Evolutionary conservation across 2,329 filamentous ascomycete species (phyloP).

Genomic region (Aspergillus niger): DNA sequence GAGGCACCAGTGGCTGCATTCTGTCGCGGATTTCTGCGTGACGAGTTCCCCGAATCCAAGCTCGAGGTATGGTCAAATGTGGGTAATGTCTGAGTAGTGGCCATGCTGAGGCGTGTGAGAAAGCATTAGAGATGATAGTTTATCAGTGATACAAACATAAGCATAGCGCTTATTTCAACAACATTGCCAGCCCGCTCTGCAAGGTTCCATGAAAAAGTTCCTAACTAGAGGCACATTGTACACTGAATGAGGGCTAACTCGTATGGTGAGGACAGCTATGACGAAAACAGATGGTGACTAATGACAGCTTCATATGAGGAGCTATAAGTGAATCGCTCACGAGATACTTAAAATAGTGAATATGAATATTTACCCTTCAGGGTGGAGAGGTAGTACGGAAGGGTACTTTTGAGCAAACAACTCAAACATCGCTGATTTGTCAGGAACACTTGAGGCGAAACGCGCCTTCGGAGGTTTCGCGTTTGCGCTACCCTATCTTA

Average conservation of each 20-base stretch:
- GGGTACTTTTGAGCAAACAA: conserved; percentile 19
- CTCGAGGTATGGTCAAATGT: conserved; percentile 17
- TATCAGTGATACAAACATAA: neutral
- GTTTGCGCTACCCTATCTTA: conserved; percentile 5
- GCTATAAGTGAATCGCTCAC: neutral
- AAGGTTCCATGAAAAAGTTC: neutral
- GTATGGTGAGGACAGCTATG: neutral
- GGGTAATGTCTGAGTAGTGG: conserved; percentile 17
- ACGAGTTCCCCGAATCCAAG: conserved; percentile 23
- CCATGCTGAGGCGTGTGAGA: neutral
- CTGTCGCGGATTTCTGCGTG: conserved; percentile 52
- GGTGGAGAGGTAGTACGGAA: neutral
- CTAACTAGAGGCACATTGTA: neutral
- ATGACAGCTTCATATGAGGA: neutral
- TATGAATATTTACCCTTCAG: neutral
- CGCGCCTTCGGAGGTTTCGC: conserved; percentile 11
- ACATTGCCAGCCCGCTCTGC: neutral
- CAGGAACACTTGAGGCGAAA: neutral
- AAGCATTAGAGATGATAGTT: conserved; percentile 1
- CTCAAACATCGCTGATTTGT: conserved; percentile 20
- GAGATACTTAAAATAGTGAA: neutral
- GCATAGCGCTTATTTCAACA: neutral
- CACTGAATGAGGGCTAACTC: neutral
- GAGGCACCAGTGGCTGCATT: conserved; percentile 73
- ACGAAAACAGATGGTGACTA: neutral